A percentile compares a stretch with the other conserved stretches of the same genome.
Evolutionary conservation across 768 basidiomycete genomes (phyloP).

Genomic region (Amanita subjunquillea): DNA sequence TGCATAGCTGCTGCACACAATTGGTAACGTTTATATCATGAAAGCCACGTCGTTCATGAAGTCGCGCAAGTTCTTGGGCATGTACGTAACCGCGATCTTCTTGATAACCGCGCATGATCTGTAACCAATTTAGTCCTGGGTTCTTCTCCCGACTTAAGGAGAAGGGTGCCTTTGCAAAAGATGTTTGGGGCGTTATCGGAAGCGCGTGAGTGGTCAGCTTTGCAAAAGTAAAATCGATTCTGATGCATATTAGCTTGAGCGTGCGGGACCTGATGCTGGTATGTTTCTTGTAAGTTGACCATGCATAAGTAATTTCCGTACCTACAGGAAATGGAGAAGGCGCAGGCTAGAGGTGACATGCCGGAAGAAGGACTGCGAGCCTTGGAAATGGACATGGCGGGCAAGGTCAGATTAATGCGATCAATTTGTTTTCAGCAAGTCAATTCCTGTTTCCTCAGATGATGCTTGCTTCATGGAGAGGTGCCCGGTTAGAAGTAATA

Average conservation of each 20-base stretch:
- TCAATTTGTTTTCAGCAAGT: neutral
- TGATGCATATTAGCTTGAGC: slow-evolving; percentile 35
- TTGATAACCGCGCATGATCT: slow-evolving; percentile 2
- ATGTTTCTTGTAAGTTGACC: slow-evolving; percentile 8
- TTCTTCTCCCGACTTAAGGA: slow-evolving; percentile 94
- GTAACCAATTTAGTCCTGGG: slow-evolving; percentile 44
- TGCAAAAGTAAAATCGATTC: neutral
- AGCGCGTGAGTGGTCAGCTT: slow-evolving; percentile 61
- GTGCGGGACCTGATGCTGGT: slow-evolving; percentile 71
- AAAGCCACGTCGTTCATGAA: slow-evolving; percentile 91
- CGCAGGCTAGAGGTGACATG: slow-evolving; percentile 83
- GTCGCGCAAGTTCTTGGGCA: slow-evolving; percentile 82
- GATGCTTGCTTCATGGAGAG: slow-evolving; percentile 95
- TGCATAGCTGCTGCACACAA: slow-evolving; percentile 72
- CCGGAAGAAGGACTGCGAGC: slow-evolving; percentile 79
- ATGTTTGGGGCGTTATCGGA: slow-evolving; percentile 93
- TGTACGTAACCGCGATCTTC: slow-evolving; percentile 37
- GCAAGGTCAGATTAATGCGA: slow-evolving; percentile 43
- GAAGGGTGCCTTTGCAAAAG: slow-evolving; percentile 87
- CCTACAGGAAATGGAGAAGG: slow-evolving; percentile 76
- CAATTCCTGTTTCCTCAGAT: slow-evolving; percentile 35
- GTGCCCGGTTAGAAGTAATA: slow-evolving; percentile 89
- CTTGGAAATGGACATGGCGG: slow-evolving; percentile 87
- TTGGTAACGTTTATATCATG: slow-evolving; percentile 86
- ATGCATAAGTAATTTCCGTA: slow-evolving; percentile 4